Evolutionary conservation across 768 basidiomycete genomes (phyloP).

Genomic region (Tulasnella sp.): DNA sequence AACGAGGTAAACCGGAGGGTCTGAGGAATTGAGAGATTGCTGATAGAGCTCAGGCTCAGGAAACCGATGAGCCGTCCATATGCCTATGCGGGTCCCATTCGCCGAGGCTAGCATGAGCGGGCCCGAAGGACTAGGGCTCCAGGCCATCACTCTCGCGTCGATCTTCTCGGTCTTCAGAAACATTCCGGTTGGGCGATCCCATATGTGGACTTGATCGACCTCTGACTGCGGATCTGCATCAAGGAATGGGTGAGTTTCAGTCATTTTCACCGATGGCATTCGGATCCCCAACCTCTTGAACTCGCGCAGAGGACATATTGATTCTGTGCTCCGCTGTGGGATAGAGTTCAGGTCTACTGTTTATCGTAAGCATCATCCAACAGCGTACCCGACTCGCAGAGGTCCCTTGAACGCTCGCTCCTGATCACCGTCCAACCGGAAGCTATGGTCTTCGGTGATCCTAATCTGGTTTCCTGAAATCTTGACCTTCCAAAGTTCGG

Average conservation of each 20-base stretch:
- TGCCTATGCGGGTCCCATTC: not conserved
- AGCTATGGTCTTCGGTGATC: not conserved
- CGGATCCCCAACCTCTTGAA: not conserved
- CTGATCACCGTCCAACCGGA: not conserved
- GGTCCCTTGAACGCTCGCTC: not conserved
- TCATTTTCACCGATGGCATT: not conserved
- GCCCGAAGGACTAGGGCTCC: not conserved
- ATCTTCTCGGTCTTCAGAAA: not conserved
- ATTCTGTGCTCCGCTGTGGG: not conserved
- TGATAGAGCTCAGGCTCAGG: not conserved
- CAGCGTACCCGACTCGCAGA: not conserved
- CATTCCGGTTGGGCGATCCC: not conserved
- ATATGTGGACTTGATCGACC: not conserved
- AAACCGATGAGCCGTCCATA: not conserved
- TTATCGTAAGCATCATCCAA: too few species aligned
- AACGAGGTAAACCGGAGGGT: not conserved
- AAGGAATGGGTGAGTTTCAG: not conserved
- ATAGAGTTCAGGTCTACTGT: not conserved
- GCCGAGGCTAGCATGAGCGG: not conserved
- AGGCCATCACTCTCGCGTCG: not conserved
- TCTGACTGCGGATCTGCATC: not conserved
- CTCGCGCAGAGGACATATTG: not conserved
- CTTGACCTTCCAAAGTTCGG: not conserved
- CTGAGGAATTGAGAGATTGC: not conserved
- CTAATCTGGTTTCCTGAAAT: not conserved